Evolutionary conservation across 2,329 filamentous ascomycete species (phyloP), one percentile per base, ranked within the genome.

Genomic region (Neonectria ditissima): DNA sequence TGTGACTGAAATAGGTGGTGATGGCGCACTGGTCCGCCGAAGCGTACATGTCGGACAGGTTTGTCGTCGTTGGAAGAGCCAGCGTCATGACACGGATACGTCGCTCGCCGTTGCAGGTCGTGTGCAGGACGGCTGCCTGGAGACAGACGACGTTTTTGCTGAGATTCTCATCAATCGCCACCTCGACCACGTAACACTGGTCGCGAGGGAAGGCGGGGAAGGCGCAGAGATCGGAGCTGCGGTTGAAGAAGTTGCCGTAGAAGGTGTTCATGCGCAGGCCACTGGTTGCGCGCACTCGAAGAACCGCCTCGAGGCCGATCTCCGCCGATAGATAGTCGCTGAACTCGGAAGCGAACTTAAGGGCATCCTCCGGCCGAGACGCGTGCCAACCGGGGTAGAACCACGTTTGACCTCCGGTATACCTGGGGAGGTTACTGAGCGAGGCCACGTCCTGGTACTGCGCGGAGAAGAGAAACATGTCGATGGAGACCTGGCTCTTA

Each of bases 241-340:
- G 89, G 83, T 98, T 99, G 86, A 99, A 99, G 81, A 99, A 99
- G 83, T 99, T 99, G 71, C 96, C 96, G 79, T 98, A 99, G 81
- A 99, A 99, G 2, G 95, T 94, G 82, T 91, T 97, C 92, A 98
- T 98, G 57, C 96, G 90, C 63, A 99, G 82, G 55, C 96, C 96
- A 24, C 94, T 98, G 2, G 94, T 97, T 18, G 96, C 96, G 69
- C 96, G 91, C 41, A 99, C 96, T 77, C 96, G 92, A 59, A 99
- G 90, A 39, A 99, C 96, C 45, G 96, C 96, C 80, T 99, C 96
- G 37, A 99, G 82, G 1, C 95, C 96, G 75, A 99, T 97, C 79
- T 99, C 96, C 1, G 94, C 90, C 10, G 94, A 97, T n/a, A 99
- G 83, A 76, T 96, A 97, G 76, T 98, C 95, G 74, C 94, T 97